Conservation (phyloP, 345 rosid genomes). For the Salix brachista region DNA sequence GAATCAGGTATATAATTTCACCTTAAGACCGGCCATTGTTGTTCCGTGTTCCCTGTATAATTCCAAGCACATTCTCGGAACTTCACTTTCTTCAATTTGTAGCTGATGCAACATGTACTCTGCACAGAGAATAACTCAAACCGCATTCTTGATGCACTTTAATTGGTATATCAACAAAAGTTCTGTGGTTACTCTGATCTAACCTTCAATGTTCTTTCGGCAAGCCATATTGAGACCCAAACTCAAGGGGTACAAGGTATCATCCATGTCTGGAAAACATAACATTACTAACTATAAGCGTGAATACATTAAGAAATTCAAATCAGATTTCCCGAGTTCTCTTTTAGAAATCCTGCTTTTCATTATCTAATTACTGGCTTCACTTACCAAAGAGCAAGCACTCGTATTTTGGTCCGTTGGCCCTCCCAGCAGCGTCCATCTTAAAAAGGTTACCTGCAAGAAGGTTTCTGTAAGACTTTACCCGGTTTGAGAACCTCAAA, state of each 20-base stretch:
- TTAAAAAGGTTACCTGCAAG: conserved; percentile 29
- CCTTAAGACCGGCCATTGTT: conserved; percentile 97
- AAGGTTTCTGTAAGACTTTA: background rate
- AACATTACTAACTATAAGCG: background rate
- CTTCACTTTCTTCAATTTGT: conserved; percentile 68
- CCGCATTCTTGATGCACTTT: background rate
- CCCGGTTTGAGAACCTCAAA: background rate
- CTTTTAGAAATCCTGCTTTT: background rate
- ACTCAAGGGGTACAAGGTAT: conserved; percentile 76
- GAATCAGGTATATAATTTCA: conserved; percentile 12
- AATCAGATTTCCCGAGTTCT: background rate
- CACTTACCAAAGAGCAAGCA: conserved; percentile 76
- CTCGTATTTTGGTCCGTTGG: conserved; percentile 46
- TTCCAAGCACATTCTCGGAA: conserved; percentile 81
- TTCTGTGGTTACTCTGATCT: background rate
- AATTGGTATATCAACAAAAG: background rate
- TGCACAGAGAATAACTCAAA: conserved; percentile 24
- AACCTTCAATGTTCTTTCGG: conserved; percentile 79
- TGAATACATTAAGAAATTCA: background rate
- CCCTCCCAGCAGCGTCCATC: conserved; percentile 53
- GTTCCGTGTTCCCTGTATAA: conserved; percentile 88
- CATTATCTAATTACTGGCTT: background rate
- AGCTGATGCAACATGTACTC: conserved; percentile 72
- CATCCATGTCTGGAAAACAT: conserved; percentile 70
- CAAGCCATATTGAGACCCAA: conserved; percentile 76